phyloP scores from a whole-genome alignment of 192 early-diverging fungal species.

The Coemansia sp. region DNA sequence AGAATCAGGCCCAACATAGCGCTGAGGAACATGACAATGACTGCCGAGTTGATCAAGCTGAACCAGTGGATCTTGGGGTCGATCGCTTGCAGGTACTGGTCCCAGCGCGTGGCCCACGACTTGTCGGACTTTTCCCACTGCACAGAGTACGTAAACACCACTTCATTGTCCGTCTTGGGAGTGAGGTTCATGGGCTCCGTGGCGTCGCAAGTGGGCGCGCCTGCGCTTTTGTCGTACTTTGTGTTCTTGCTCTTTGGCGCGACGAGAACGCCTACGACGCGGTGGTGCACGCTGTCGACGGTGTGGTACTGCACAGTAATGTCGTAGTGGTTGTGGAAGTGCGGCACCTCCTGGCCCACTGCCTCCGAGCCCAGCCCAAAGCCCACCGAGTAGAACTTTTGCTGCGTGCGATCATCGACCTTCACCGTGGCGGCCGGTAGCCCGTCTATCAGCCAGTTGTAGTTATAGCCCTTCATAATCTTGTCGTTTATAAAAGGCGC shows the following conservation, averaged over 20 bases:
- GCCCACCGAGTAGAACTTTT: constrained; percentile 74
- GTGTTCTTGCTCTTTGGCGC: constrained; percentile 66
- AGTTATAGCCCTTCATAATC: constrained; percentile 73
- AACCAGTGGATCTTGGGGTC: constrained; percentile 98
- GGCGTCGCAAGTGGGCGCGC: constrained; percentile 34
- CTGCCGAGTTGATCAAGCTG: constrained; percentile 89
- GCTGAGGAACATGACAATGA: constrained; percentile 91
- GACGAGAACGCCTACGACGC: constrained; percentile 90
- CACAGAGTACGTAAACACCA: constrained; percentile 71
- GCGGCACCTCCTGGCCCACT: constrained; percentile 35
- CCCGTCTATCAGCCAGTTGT: constrained; percentile 92
- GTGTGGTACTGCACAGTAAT: constrained; percentile 85
- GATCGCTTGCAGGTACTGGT: constrained; percentile 80
- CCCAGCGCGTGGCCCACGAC: constrained; percentile 86
- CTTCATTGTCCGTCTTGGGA: constrained; percentile 47
- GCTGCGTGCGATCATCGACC: constrained; percentile 57
- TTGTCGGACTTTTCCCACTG: constrained; percentile 64
- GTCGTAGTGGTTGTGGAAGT: constrained; percentile 88
- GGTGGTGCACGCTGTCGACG: constrained; percentile 62
- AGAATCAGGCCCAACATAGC: constrained; percentile 93
- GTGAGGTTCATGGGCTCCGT: constrained; percentile 51
- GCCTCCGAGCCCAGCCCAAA: constrained; percentile 70
- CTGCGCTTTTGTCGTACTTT: constrained; percentile 22
- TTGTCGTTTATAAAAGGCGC: constrained; percentile 88
- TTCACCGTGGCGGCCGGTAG: constrained; percentile 77